Base-by-base conservation (phyloP, 306 rosid species). In the Quercus ilex region DNA sequence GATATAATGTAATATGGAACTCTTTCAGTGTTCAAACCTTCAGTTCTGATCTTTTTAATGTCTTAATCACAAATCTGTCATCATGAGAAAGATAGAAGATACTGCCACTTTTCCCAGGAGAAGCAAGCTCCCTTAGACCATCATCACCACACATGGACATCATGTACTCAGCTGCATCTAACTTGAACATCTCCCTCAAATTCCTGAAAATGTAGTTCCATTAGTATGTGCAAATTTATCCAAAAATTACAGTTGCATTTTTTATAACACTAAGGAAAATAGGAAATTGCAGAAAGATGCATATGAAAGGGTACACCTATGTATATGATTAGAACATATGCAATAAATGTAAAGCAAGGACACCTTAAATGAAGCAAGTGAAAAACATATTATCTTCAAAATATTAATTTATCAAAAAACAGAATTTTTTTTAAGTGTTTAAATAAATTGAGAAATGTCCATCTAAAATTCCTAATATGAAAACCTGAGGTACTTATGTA, bases 71-170 rank as follows among this genome's bases (percentile, higher is more conserved):
- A 78, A 96, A 96, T 91, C 93, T 90, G 79, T 93, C 99, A 75
- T 96, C 99, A 57, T 91, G 96, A 76, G 99, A 96, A 77, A 95
- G 92, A 85, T 83, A 96, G 87, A 96, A 96, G 82, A 96, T 85
- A 88, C 99, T 96, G 87, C 99, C 99, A 90, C 99, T 96, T 88
- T 96, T 96, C 71, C 99, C 99, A 0, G 98, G 87, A 71, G 99
- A 96, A 70, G 96, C 76, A 78, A 93, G 90, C 83, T 93, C 99
- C 80, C 92, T 89, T 68, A 96, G 85, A 82, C 98, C 98, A 83
- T 82, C 83, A 75, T 93, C 96, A 23, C 96, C 96, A 79, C 99
- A 96, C 83, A 93, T 93, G 69, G 99, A 96, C 98, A 96, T 93
- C 99, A 96, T 93, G 90, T 96, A 96, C 74, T 91, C 98, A 33